Conservation (phyloP, 208 protist genomes). For the Trypanosoma brucei region DNA sequence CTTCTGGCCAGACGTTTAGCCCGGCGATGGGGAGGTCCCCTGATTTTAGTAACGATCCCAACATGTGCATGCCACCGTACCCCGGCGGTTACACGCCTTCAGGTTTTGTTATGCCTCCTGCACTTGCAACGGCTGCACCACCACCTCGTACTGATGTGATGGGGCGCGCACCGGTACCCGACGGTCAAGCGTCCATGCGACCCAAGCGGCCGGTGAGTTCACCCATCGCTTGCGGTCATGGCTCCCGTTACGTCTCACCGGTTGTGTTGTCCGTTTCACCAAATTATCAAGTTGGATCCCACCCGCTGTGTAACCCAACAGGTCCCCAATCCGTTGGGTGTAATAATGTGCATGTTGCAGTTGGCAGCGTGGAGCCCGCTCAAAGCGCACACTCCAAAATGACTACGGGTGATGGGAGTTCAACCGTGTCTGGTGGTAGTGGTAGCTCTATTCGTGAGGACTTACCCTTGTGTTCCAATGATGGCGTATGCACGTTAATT, state of each 20-base stretch:
- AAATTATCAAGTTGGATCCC: background rate
- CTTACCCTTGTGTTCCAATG: conserved; percentile 64
- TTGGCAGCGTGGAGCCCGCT: background rate
- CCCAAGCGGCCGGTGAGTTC: conserved; percentile 8
- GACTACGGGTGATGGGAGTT: conserved; percentile 31
- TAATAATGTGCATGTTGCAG: background rate
- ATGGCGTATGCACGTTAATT: conserved; percentile 63
- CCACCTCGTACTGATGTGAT: background rate
- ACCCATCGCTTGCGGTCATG: background rate
- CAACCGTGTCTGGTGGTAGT: conserved; percentile 58
- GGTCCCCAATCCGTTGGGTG: background rate
- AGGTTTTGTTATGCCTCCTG: conserved; percentile 30
- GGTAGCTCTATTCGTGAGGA: conserved; percentile 58
- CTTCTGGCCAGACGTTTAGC: conserved; percentile 3
- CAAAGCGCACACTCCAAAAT: background rate
- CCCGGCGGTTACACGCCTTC: conserved; percentile 31
- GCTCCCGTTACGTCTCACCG: conserved; percentile 10
- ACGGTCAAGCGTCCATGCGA: background rate
- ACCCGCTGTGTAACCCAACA: conserved; percentile 1
- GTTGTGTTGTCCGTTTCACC: background rate
- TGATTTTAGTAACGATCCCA: background rate
- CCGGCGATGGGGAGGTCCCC: conserved; percentile 3
- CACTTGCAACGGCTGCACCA: conserved; percentile 4
- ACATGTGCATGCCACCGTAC: conserved; percentile 1
- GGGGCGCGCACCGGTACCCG: conserved; percentile 1